Base-by-base conservation (phyloP, 768 basidiomycete species). In the Lactarius hatsudake region DNA sequence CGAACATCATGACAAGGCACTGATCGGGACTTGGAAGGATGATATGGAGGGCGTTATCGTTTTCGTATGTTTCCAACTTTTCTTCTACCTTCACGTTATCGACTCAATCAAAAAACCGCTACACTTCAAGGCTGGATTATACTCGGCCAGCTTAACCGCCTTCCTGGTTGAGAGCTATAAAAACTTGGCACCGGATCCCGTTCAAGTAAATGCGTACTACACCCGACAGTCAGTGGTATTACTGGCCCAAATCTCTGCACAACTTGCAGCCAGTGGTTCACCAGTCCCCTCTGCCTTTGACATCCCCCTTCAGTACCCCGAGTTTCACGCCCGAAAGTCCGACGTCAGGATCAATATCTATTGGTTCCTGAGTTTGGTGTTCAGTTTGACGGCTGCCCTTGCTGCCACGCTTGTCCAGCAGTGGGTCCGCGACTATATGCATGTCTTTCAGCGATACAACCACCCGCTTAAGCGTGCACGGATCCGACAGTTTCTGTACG, bases 351-450 rank as follows among this genome's bases (percentile, higher is more conserved):
- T 75, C 54, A 84, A 84, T 65, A 71, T 71, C 2, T 73, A 80
- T 13, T 84, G 80, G 80, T 82, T 83, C 70, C 62, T 72, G n/a
- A 72, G 72, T 43, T 67, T 76, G 1, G 66, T 73, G 2, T 73
- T 81, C 58, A 82, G 81, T 67, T 73, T 85, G 10, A 74, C 74
- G 1, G 77, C 80, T 51, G 81, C 79, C 62, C 75, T 84, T n/a
- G 67, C 72, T 6, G 81, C 81, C 23, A 83, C 81, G 10, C 70
- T 85, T 8, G 79, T 38, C 36, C 36, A 38, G 12, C 12, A 38
- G 36, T 36, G 36, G 36, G 36, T 12, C 36, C 36, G 36, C n/a
- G 76, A 79, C 48, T 81, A 81, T 64, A 38, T 65, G 55, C 61
- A 63, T 23, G 43, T 66, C 63, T 67, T 75, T 75, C 43, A 75